Evolutionary conservation across 2,329 filamentous ascomycete genomes (phyloP), one percentile per base, ranked within the genome.

Genomic region (Tolypocladium nubicola): DNA sequence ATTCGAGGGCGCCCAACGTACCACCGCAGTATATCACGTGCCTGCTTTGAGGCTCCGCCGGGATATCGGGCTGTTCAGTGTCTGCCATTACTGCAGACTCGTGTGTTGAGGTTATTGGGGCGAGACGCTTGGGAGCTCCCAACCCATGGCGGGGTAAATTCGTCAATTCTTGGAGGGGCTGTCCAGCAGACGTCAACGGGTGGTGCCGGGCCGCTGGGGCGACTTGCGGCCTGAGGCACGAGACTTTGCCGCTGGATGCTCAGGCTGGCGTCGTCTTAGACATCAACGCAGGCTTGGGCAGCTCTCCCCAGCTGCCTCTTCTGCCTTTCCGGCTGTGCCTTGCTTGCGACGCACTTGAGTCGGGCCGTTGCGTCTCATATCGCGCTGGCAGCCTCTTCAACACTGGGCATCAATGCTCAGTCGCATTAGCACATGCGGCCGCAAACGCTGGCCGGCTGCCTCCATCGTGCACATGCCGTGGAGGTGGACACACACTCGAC

Each of bases 1-100:
- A 19, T 35, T 35, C 13, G n/a, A 52, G 35, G 45, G 16, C 10
- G 11, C 9, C 39, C 33, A 50, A 72, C 80, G 68, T 78, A 84
- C 82, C 81, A 63, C 79, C 80, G 64, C 82, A 84, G 71, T 84
- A 84, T 54, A 73, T 67, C 56, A 84, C 77, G 65, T 76, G 72
- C 62, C 80, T 75, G 63, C 75, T 69, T 65, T 81, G 79, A 49
- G 75, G 75, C 70, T 80, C 79, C 56, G 70, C 63, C 54, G 68
- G 64, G 56, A 63, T 71, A 56, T 79, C 78, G 60, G 72, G 61
- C 57, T 77, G 73, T 62, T 81, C 79, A 56, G 72, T 71, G 64
- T 84, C 81, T 65, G 80, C 79, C 81, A 84, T 84, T 62, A 62
- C 64, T 67, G 63, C 60, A 66, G 64, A 64, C 61, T 61, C 56